Evolutionary conservation across 1,139 yeast species (phyloP), one percentile per base, ranked within the genome.

Genomic region (Chernovozyma aurita): DNA sequence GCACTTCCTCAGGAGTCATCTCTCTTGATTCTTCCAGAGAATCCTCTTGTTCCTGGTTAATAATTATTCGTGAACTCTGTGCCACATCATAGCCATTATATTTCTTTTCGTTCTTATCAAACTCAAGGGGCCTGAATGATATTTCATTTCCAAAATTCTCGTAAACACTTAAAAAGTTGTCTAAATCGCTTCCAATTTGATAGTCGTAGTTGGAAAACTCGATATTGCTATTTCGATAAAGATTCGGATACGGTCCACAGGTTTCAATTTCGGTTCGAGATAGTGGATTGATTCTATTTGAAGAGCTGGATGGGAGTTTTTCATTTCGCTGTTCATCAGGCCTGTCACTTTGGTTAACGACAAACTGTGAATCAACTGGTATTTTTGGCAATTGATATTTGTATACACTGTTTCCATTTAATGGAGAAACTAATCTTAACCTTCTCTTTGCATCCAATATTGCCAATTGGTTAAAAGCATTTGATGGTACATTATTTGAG

Each of bases 241-340:
- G 51, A 34, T 72, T 72, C 22, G 73, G 62, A 45, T 66, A 77
- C 1, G 85, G 82, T 16, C 65, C 61, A 46, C 83, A 75, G 0
- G 87, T 76, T 44, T 81, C 86, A 39, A 82, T 73, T 50, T 81
- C 88, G 28, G 78, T 75, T 42, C 76, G 76, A 0, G 83, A 70
- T 28, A 80, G 55, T 1, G 84, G 80, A 35, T 44, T 47, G 16
- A 42, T 34, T 7, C 18, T 65, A 26, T 16, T 26, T 61, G 28
- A 16, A 20, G 22, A 20, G 9, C 22, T 20, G 9, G 6, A 7
- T 6, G 6, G 6, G 9, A 20, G 6, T 20, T 20, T 20, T 18
- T 11, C n/a, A 21, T 21, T 21, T 7, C 11, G 7, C 7, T 8
- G 11, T 21, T 21, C 24, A 21, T 11, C 11, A 7, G 7, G 7